Percentiles rank a stretch among this genome's conserved stretches.
Conservation (phyloP, 177 flowering plant genomes). For the Vitis hybrid region DNA sequence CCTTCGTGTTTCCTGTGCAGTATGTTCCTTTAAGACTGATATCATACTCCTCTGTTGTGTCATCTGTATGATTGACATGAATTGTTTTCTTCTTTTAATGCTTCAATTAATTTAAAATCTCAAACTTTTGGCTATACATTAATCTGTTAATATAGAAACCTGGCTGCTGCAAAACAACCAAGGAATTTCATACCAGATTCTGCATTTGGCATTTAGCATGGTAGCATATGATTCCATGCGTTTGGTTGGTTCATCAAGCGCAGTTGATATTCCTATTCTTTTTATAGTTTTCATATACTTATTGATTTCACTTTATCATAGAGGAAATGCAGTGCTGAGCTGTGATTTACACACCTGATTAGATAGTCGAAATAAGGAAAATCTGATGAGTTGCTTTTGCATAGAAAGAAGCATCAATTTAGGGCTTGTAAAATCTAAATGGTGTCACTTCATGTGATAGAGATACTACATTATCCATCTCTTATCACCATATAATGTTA, state of each 20-base stretch:
- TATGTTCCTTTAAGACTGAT: slow-evolving; percentile 19
- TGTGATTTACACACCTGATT: neutral
- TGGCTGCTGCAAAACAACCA: neutral
- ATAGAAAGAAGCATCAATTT: too few species aligned
- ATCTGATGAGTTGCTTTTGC: too few species aligned
- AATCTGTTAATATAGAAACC: neutral
- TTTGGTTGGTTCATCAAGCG: neutral
- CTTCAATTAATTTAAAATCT: neutral
- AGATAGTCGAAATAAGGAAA: too few species aligned
- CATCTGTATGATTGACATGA: neutral
- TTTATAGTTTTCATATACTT: too few species aligned
- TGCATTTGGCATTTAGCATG: neutral
- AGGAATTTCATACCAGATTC: neutral
- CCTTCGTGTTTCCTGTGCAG: slow-evolving; percentile 41
- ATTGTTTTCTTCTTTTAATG: neutral
- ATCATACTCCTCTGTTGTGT: neutral
- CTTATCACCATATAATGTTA: too few species aligned
- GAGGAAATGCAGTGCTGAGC: neutral
- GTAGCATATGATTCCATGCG: neutral
- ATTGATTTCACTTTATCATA: neutral
- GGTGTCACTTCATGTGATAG: too few species aligned
- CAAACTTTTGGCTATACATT: neutral
- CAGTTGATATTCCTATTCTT: too few species aligned
- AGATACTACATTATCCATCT: too few species aligned
- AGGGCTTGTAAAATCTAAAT: too few species aligned